Percentiles rank a stretch among this genome's conserved stretches.
These are phyloP conservation scores for Epichloe aotearoae DNA, from an alignment of 2,329 filamentous ascomycete genomes.

Conservation along the genomic window DNA sequence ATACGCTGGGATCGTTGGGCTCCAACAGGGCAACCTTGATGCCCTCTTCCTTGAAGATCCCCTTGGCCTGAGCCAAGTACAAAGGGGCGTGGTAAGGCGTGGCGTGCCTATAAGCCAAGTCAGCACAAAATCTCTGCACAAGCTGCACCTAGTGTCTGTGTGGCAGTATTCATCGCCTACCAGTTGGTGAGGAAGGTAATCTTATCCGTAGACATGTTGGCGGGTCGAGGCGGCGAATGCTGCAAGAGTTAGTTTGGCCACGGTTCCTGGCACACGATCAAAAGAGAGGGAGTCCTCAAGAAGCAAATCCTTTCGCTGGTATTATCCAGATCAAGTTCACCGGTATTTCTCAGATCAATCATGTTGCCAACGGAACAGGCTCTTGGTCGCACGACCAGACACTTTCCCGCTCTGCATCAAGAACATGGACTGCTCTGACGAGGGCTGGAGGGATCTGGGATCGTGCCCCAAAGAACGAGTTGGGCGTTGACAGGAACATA, in stretches of 20 bases:
- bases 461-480: background rate
- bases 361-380: conserved; percentile 8
- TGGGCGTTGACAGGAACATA: conserved; percentile 3
- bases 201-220: conserved; percentile 67
- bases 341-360: conserved; percentile 61
- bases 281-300: conserved; percentile 26
- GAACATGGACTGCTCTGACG: too few relatives aligned
- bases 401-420: too few relatives aligned
- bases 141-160: background rate
- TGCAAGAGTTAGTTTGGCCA: conserved; percentile 34
- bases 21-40: conserved; percentile 67
- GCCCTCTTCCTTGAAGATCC: conserved; percentile 61
- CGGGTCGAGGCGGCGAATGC: conserved; percentile 27
- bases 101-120: conserved; percentile 46
- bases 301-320: conserved; percentile 81
- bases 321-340: conserved; percentile 80
- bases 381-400: background rate
- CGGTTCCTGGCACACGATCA: conserved; percentile 11
- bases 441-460: too few relatives aligned
- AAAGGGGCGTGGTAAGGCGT: conserved; percentile 70
- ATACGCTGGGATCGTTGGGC: conserved; percentile 63
- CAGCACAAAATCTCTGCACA: background rate
- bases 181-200: conserved; percentile 78
- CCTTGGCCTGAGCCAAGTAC: conserved; percentile 64
- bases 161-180: conserved; percentile 28